Base-by-base conservation (phyloP, 2,329 filamentous ascomycete species). In the Moelleriella libera region DNA sequence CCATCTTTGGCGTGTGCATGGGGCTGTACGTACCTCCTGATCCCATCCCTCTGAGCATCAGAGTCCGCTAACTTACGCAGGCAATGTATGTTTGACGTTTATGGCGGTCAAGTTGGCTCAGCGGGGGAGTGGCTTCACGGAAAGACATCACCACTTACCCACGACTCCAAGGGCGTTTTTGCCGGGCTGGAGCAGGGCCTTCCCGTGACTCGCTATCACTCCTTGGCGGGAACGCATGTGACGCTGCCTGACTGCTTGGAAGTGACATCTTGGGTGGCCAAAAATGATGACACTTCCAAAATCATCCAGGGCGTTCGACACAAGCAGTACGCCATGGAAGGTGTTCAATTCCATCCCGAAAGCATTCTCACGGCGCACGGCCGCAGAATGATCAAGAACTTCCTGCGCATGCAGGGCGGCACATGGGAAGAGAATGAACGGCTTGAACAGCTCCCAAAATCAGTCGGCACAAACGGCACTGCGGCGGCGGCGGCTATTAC, bases 1-100 rank as follows among this genome's bases (percentile, higher is more conserved):
- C 92, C 9, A 80, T 98, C 11, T 78, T 98, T 46, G 92, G 92
- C n/a, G 92, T 98, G 31, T 98, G 92, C 62, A 97, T 98, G 90
- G 92, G 92, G 56, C 83, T 96, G 81, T 85, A 65, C 73, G 81
- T 76, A 45, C 21, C 30, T 21, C 21, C 21, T 21, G 21, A 21
- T 21, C 21, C 21, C 21, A 21, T 3, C 21, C 21, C 21, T 3
- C 3, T 21, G 21, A 21, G 21, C 21, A 21, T 21, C 21, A 43
- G 8, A 45, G 41, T 5, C n/a, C 43, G 11, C 34, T 47, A 6
- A 52, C 48, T 50, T 49, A 14, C 44, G 28, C 55, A 85, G 82
- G 55, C 92, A 98, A 72, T 98, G 92, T 66, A 97, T 98, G 54
- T 90, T 94, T 61, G 85, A 92, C 47, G 82, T 88, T 32, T 97